A percentile compares a stretch with the other conserved stretches of the same genome.
Evolutionary conservation across 2,329 filamentous ascomycete genomes (phyloP).

Genomic region (Mycosphaerella sp.): DNA sequence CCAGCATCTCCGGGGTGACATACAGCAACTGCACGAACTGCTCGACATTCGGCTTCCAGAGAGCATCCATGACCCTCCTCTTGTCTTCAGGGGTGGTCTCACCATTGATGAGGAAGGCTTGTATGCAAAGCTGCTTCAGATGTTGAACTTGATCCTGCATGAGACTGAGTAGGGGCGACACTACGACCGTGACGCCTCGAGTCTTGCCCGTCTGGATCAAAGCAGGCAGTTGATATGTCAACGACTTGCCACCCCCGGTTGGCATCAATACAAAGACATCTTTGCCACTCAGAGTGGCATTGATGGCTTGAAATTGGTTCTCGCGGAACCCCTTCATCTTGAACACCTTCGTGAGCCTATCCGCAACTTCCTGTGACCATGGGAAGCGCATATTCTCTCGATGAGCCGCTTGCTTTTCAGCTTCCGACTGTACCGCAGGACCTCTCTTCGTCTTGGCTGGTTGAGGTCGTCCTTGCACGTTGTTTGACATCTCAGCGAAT

Average conservation of each 20-base stretch:
- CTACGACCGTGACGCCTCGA: constrained; percentile 78
- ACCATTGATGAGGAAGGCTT: constrained; percentile 75
- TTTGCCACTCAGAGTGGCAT: constrained; percentile 77
- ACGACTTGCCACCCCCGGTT: constrained; percentile 90
- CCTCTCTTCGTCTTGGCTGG: constrained; percentile 26
- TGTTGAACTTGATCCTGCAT: constrained; percentile 97
- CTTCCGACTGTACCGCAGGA: constrained; percentile 14
- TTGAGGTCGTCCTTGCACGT: constrained; percentile 16
- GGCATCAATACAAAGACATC: constrained; percentile 97
- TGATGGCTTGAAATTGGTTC: constrained; percentile 93
- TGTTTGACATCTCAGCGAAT: constrained; percentile 32
- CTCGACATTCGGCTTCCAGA: constrained; percentile 61
- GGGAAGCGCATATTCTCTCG: constrained; percentile 41
- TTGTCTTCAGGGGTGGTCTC: constrained; percentile 61
- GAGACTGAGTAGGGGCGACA: constrained; percentile 89
- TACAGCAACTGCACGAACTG: constrained; percentile 81
- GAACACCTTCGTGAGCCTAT: constrained; percentile 75
- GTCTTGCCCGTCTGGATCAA: constrained; percentile 76
- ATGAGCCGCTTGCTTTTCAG: constrained; percentile 23
- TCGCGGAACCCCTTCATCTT: constrained; percentile 78
- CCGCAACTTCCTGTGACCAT: constrained; percentile 83
- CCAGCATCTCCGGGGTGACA: constrained; percentile 95
- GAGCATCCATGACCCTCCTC: constrained; percentile 56
- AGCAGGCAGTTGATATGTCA: constrained; percentile 93
- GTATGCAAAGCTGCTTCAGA: constrained; percentile 65